These are phyloP conservation scores for Chenopodium quinoa DNA, from an alignment of 148 eudicot genomes.

Conservation along the genomic window DNA sequence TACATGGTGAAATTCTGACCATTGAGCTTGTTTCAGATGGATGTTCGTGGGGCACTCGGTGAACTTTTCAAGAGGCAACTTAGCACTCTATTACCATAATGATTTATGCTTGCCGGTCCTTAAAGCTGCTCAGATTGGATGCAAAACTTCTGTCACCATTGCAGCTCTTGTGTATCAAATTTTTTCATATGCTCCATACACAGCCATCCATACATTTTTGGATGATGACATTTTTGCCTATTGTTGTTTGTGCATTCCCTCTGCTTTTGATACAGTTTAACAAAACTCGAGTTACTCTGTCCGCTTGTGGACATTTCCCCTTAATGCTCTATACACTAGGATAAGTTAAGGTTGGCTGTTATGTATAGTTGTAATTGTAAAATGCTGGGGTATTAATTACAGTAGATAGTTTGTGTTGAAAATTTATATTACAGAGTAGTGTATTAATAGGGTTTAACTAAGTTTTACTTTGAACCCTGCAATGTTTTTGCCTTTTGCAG, in stretches of 20 bases:
- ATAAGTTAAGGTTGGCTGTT: slow-evolving; percentile 9
- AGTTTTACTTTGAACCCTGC: neutral
- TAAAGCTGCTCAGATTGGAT: neutral
- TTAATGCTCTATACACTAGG: neutral
- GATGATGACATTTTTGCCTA: slow-evolving; percentile 7
- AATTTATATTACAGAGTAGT: neutral
- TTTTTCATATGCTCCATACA: neutral
- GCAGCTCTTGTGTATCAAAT: neutral
- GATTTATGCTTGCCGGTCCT: slow-evolving; percentile 16
- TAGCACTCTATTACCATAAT: slow-evolving; percentile 49
- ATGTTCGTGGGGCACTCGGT: slow-evolving; percentile 85
- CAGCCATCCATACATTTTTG: slow-evolving; percentile 11
- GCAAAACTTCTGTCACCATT: neutral
- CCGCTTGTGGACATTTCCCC: neutral
- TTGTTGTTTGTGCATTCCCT: slow-evolving; percentile 7
- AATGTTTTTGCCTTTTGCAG: no score
- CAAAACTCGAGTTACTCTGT: neutral
- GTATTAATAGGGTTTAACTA: neutral
- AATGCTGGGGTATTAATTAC: neutral
- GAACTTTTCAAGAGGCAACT: slow-evolving; percentile 81
- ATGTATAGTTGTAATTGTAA: slow-evolving; percentile 19
- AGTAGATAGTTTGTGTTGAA: slow-evolving; percentile 9
- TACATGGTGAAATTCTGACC: neutral
- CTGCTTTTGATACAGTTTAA: slow-evolving; percentile 8
- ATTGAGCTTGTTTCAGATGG: slow-evolving; percentile 54